Conservation (phyloP, 495 filamentous ascomycete genomes). For the Astrothelium subdiscretum region DNA sequence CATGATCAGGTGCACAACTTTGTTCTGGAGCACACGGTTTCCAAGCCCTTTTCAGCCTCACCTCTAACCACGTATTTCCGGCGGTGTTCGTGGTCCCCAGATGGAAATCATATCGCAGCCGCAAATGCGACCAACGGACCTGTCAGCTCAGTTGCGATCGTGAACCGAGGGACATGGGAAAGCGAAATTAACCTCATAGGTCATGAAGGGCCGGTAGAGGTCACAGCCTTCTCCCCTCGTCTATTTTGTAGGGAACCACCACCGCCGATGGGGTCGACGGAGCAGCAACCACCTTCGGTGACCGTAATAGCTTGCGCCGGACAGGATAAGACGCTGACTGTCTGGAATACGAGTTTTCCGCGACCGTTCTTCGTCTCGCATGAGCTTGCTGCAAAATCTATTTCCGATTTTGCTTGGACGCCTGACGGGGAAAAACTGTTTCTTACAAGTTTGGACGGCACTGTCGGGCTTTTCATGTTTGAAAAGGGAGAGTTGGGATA, state of each 20-base stretch:
- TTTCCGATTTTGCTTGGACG: constrained; percentile 89
- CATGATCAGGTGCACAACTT: constrained; percentile 96
- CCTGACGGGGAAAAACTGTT: constrained; percentile 84
- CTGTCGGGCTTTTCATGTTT: constrained; percentile 64
- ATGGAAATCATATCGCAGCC: constrained; percentile 93
- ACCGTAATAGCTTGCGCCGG: constrained; percentile 95
- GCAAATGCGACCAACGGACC: constrained; percentile 95
- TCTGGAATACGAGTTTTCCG: constrained; percentile 95
- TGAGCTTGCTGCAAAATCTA: constrained; percentile 77
- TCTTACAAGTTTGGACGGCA: constrained; percentile 75
- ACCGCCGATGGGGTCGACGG: background rate
- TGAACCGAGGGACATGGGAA: constrained; percentile 86
- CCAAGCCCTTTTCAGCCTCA: constrained; percentile 69
- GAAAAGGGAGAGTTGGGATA: constrained; percentile 63
- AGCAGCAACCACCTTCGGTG: constrained; percentile 40
- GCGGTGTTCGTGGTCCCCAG: constrained; percentile 91
- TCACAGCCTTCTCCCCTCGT: constrained; percentile 90
- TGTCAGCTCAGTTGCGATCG: constrained; percentile 92
- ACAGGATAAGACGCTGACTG: constrained; percentile 86
- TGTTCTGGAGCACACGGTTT: constrained; percentile 76
- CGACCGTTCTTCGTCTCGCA: constrained; percentile 78
- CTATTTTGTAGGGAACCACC: constrained; percentile 65
- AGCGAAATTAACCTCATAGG: constrained; percentile 95
- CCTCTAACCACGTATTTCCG: constrained; percentile 96
- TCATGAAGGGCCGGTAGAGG: constrained; percentile 92